Base-by-base conservation (phyloP, 495 filamentous ascomycete species). In the Elasticomyces elasticus region DNA sequence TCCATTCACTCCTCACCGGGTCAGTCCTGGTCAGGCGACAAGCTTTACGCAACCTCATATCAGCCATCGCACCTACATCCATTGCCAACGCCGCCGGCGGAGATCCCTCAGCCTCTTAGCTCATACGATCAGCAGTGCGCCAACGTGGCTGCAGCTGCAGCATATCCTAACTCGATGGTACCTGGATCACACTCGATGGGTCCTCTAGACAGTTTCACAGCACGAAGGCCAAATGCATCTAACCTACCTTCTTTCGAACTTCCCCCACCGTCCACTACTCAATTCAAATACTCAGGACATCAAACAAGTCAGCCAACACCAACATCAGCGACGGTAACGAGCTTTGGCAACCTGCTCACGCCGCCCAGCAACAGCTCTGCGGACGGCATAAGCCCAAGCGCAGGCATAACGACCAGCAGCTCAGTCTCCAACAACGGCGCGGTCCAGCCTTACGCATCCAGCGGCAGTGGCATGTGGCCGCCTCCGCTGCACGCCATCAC, bases 341-440 rank as follows among this genome's bases (percentile, higher is more conserved):
- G 75, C 58, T 77, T 78, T 52, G 78, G 75, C 58, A 84, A 77
- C 55, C 72, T 84, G 25, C 67, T 82, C 51, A 86, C 80, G 5
- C 78, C 80, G 26, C 81, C 80, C 53, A 76, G 77, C 43, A 79
- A 75, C 65, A 72, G 81, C 31, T 71, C 78, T n/a, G 74, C 75
- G 49, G 85, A 89, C 55, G 73, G 75, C 33, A 66, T 83, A 47
- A 81, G 76, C 62, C 79, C 82, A 23, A 65, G 76, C 51, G 73
- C 76, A n/a, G 76, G 77, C 54, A 61, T 81, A 3, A 75, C 77
- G 63, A 78, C 69, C 55, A 71, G 69, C 58, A 76, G 71, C 60
- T 74, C 79, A n/a, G 68, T 71, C 55, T 75, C 78, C 17, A 73
- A 72, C 23, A 69, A 66, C 56, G 76, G 67, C 45, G 33, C 23